Evolutionary conservation across 768 basidiomycete genomes (phyloP).

Genomic region (Amanita fuliginea): DNA sequence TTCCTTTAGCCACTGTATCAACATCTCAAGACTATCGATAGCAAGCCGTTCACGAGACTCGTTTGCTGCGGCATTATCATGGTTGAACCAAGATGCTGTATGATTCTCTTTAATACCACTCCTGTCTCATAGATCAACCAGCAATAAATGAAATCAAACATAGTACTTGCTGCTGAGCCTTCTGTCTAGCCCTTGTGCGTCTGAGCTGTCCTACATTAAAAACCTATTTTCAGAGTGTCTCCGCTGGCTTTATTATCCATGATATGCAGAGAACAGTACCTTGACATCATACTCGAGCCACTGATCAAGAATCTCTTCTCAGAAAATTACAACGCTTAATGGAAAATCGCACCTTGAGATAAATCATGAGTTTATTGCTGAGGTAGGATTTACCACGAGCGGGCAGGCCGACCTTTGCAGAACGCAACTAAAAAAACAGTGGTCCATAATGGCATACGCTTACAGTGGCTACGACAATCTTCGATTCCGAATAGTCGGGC

Average conservation of each 20-base stretch:
- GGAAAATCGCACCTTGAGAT: slow-evolving; percentile 63
- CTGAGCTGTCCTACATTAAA: slow-evolving; percentile 97
- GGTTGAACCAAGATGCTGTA: slow-evolving; percentile 82
- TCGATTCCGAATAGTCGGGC: slow-evolving; percentile 97
- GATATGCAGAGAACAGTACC: slow-evolving; percentile 24
- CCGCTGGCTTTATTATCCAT: not conserved
- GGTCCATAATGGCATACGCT: slow-evolving; percentile 4
- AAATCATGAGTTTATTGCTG: slow-evolving; percentile 95
- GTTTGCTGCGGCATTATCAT: slow-evolving; percentile 70
- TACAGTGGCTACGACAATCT: slow-evolving; percentile 98
- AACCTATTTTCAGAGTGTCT: slow-evolving; percentile 39
- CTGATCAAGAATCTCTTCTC: slow-evolving; percentile 26
- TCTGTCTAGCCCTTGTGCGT: slow-evolving; percentile 73
- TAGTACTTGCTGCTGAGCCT: slow-evolving; percentile 53
- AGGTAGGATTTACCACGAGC: slow-evolving; percentile 97
- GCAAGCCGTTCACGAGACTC: slow-evolving; percentile 73
- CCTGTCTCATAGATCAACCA: slow-evolving; percentile 21
- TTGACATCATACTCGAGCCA: slow-evolving; percentile 99
- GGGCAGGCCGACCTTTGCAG: slow-evolving; percentile 80
- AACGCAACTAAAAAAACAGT: not conserved
- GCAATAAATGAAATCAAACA: not conserved
- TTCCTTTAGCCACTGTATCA: slow-evolving; percentile 90
- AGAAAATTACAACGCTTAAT: not conserved
- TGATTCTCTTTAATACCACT: slow-evolving; percentile 87
- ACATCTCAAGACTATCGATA: slow-evolving; percentile 85